Evolutionary conservation across 371 early-diverging fungal genomes (phyloP).

Genomic region (Chytridium lagenaria): DNA sequence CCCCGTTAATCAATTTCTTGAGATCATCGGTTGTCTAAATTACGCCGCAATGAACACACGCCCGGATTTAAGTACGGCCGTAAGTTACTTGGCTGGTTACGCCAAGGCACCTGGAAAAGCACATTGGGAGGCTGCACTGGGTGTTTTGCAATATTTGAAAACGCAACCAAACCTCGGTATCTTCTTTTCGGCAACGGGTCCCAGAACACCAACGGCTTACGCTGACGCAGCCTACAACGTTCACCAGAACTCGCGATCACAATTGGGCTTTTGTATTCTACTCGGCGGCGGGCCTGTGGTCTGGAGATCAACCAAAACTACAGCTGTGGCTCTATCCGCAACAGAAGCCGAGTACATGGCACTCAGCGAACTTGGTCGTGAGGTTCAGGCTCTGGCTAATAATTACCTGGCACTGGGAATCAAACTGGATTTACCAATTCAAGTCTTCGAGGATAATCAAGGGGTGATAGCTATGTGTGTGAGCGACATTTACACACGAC

Average conservation of each 20-base stretch:
- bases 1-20: too few species aligned
- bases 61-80: too few species aligned
- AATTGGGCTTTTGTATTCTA: slow-evolving; percentile 23
- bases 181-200: slow-evolving; percentile 10
- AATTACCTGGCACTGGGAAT: slow-evolving; percentile 12
- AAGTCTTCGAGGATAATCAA: slow-evolving; percentile 29
- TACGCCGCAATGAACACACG: too few species aligned
- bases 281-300: slow-evolving; percentile 18
- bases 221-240: slow-evolving; percentile 31
- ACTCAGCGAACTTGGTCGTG: slow-evolving; percentile 27
- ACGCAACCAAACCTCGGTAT: too few species aligned
- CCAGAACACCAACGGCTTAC: background rate
- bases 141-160: too few species aligned
- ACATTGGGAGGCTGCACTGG: too few species aligned
- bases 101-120: too few species aligned
- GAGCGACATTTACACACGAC: slow-evolving; percentile 21
- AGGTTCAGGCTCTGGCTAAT: slow-evolving; percentile 16
- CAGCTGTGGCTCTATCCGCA: slow-evolving; percentile 20
- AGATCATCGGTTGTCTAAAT: too few species aligned
- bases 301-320: slow-evolving; percentile 25
- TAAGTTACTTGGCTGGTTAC: too few species aligned
- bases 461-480: slow-evolving; percentile 11
- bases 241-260: slow-evolving; percentile 18
- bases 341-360: slow-evolving; percentile 36
- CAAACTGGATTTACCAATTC: background rate